Conservation (phyloP, 495 filamentous ascomycete species). For the Cudoniella acicularis region DNA sequence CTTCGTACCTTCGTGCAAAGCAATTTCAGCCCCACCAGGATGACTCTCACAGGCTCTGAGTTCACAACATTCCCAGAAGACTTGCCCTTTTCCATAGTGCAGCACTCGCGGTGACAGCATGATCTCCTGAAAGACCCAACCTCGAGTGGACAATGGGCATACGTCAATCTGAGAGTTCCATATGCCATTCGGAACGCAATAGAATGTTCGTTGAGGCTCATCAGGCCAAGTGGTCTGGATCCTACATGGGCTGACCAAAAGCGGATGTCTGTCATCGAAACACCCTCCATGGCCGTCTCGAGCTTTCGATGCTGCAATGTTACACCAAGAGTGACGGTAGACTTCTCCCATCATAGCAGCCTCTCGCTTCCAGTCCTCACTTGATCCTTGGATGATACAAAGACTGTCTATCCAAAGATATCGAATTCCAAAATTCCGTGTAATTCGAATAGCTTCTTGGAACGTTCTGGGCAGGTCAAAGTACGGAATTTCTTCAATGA, state of each 20-base stretch:
- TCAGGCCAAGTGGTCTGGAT: background rate
- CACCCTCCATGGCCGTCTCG: background rate
- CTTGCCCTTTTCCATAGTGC: slow-evolving; percentile 1
- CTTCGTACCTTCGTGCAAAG: background rate
- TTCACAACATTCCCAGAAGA: slow-evolving; percentile 5
- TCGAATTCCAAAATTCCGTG: background rate
- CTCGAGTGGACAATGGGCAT: slow-evolving; percentile 1
- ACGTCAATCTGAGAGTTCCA: background rate
- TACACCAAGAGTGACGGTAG: background rate
- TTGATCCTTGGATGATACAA: slow-evolving; percentile 2
- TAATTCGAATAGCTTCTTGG: slow-evolving; percentile 4
- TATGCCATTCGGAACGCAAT: background rate
- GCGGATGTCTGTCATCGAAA: background rate
- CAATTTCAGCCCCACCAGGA: slow-evolving; percentile 1
- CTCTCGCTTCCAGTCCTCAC: background rate
- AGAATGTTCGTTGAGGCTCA: background rate
- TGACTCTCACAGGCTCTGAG: slow-evolving; percentile 3
- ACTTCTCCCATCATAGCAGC: background rate
- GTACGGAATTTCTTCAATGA: slow-evolving; percentile 3
- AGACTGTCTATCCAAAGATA: slow-evolving; percentile 2
- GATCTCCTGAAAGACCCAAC: slow-evolving; percentile 3
- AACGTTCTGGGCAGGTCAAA: background rate
- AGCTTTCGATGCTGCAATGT: background rate
- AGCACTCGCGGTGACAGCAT: slow-evolving; percentile 3
- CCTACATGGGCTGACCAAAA: background rate